Percentiles rank a stretch among this genome's conserved stretches.
phyloP scores from a whole-genome alignment of 345 rosid species.

The Anacardium occidentale region DNA sequence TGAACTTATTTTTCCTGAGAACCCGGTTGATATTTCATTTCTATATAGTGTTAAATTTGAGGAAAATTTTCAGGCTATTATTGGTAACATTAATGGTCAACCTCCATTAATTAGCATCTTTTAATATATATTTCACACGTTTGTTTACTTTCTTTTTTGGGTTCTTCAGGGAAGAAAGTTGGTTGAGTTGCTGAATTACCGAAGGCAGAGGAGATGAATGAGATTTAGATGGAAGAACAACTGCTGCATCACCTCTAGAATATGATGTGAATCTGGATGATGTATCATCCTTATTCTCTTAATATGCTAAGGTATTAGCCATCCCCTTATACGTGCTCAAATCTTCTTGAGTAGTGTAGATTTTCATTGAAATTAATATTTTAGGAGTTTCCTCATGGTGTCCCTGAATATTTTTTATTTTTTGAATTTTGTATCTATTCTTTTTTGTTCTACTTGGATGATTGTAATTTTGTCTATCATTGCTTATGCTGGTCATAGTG shows the following conservation, averaged over 20 bases:
- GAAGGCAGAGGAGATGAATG: conserved; percentile 65
- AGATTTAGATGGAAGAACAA: conserved; percentile 67
- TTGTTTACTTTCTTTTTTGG: background rate
- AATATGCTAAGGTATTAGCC: conserved; percentile 60
- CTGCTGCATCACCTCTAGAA: conserved; percentile 70
- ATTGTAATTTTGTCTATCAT: background rate
- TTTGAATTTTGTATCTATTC: background rate
- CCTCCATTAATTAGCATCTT: background rate
- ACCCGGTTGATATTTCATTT: background rate
- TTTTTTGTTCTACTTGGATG: background rate
- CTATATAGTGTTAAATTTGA: background rate
- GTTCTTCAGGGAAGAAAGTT: conserved; percentile 62
- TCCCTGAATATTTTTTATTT: background rate
- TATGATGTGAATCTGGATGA: conserved; percentile 68
- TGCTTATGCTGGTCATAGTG: too few relatives aligned
- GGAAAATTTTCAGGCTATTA: background rate
- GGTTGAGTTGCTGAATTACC: conserved; percentile 64
- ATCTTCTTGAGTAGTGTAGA: conserved; percentile 6
- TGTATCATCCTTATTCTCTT: conserved; percentile 62
- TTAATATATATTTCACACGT: background rate
- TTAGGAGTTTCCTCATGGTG: background rate
- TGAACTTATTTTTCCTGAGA: background rate
- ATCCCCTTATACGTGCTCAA: conserved; percentile 4
- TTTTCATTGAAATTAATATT: background rate
- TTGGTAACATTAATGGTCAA: background rate